Conservation (phyloP, 2,329 filamentous ascomycete genomes). For the Fusarium brevicatenulatum region DNA sequence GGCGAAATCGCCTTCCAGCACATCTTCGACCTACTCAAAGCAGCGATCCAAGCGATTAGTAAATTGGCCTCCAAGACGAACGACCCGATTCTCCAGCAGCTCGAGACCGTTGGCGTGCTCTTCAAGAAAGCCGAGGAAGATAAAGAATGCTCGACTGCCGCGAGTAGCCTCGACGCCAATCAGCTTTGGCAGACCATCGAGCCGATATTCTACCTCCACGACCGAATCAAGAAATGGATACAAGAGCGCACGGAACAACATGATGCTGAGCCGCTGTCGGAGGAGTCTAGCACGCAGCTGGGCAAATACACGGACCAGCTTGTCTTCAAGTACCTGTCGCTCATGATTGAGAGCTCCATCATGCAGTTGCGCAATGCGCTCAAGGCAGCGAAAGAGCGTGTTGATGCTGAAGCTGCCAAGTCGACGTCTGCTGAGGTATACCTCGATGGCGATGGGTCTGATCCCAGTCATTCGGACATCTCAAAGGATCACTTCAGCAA, state of each 20-base stretch:
- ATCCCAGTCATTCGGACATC: constrained; percentile 82
- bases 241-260: constrained; percentile 72
- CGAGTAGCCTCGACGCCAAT: constrained; percentile 33
- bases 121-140: constrained; percentile 42
- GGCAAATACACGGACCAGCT: constrained; percentile 88
- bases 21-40: constrained; percentile 42
- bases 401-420: constrained; percentile 55
- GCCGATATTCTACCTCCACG: constrained; percentile 74
- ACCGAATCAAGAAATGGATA: constrained; percentile 55
- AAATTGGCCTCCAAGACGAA: constrained; percentile 38
- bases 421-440: constrained; percentile 67
- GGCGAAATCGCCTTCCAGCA: constrained; percentile 51
- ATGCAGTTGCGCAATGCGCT: constrained; percentile 81
- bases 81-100: constrained; percentile 41
- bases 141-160: constrained; percentile 8
- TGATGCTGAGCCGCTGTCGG: constrained; percentile 27
- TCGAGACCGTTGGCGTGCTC: constrained; percentile 41
- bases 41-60: constrained; percentile 40
- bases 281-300: constrained; percentile 36
- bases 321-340: constrained; percentile 84
- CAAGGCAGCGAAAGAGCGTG: constrained; percentile 52
- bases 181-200: constrained; percentile 86
- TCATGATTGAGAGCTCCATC: constrained; percentile 89
- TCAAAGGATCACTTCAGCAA: constrained; percentile 84
- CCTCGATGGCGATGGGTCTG: constrained; percentile 79